Percentiles rank a stretch among this genome's conserved stretches.
phyloP scores from a whole-genome alignment of 495 filamentous ascomycete species.

The Aspergillus coremiiformis region DNA sequence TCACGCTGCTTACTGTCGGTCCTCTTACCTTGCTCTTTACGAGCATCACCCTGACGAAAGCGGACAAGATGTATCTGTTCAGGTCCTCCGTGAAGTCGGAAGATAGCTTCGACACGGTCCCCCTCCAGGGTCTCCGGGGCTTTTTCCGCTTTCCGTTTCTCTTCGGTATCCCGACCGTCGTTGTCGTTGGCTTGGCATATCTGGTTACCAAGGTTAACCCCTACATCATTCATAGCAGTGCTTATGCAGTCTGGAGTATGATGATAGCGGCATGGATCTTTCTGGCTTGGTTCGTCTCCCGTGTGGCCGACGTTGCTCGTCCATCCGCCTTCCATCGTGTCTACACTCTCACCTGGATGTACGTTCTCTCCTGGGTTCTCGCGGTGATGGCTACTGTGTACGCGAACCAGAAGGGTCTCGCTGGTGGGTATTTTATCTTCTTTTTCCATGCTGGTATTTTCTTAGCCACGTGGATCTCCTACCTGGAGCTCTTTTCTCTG shows the following conservation, averaged over 20 bases:
- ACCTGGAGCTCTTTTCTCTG: constrained; percentile 73
- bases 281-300: constrained; percentile 75
- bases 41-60: constrained; percentile 56
- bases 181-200: constrained; percentile 66
- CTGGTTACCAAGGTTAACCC: constrained; percentile 79
- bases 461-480: constrained; percentile 61
- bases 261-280: constrained; percentile 76
- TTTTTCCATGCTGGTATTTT: constrained; percentile 72
- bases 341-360: constrained; percentile 81
- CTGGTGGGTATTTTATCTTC: constrained; percentile 73
- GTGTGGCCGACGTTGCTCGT: constrained; percentile 72
- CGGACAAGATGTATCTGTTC: constrained; percentile 79
- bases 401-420: constrained; percentile 63
- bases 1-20: constrained; percentile 70
- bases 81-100: constrained; percentile 50
- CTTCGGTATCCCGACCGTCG: constrained; percentile 57
- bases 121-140: constrained; percentile 69
- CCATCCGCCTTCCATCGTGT: constrained; percentile 78
- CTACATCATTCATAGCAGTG: constrained; percentile 75
- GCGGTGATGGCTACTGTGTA: constrained; percentile 67
- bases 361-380: constrained; percentile 60
- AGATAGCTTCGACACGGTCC: constrained; percentile 52
- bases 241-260: constrained; percentile 81
- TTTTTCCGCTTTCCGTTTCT: constrained; percentile 79
- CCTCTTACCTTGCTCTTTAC: constrained; percentile 64